Evolutionary conservation across 257 asterid genomes (phyloP).

Genomic region (Datura wrightii): DNA sequence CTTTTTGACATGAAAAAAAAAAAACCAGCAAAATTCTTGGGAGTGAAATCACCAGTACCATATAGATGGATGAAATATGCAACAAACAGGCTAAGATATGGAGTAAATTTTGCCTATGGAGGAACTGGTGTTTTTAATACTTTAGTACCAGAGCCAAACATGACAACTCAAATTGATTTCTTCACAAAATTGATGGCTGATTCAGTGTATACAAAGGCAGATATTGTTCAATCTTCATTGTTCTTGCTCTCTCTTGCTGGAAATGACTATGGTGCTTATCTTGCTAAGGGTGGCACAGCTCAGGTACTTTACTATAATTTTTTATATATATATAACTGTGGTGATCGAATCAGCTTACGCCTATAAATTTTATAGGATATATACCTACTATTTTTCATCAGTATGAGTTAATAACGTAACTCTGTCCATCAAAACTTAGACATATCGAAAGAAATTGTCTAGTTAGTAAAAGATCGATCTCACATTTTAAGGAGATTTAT

Average conservation of each 20-base stretch:
- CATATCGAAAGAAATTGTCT: not conserved
- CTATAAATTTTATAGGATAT: too few relatives aligned
- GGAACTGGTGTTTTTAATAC: conserved; percentile 95
- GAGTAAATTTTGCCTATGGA: conserved; percentile 88
- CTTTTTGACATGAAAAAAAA: not conserved
- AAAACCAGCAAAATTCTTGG: conserved; percentile 74
- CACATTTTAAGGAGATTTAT: too few relatives aligned
- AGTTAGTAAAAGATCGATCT: too few relatives aligned
- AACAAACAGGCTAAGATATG: conserved; percentile 48
- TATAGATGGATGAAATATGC: conserved; percentile 67
- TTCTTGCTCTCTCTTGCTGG: conserved; percentile 67
- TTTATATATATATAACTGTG: not conserved
- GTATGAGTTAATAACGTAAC: too few relatives aligned
- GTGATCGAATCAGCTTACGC: not conserved
- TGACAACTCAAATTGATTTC: conserved; percentile 76
- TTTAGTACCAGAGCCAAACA: conserved; percentile 55
- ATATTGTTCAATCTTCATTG: conserved; percentile 52
- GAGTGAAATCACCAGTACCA: conserved; percentile 74
- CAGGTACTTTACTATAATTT: conserved; percentile 48
- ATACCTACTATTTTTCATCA: accelerated
- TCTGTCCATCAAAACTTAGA: not conserved
- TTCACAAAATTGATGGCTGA: conserved; percentile 52
- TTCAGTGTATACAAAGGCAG: conserved; percentile 52
- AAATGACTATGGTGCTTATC: conserved; percentile 65
- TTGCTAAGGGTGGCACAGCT: conserved; percentile 54